phyloP scores from a whole-genome alignment of 257 asterid species.

The Striga asiatica region DNA sequence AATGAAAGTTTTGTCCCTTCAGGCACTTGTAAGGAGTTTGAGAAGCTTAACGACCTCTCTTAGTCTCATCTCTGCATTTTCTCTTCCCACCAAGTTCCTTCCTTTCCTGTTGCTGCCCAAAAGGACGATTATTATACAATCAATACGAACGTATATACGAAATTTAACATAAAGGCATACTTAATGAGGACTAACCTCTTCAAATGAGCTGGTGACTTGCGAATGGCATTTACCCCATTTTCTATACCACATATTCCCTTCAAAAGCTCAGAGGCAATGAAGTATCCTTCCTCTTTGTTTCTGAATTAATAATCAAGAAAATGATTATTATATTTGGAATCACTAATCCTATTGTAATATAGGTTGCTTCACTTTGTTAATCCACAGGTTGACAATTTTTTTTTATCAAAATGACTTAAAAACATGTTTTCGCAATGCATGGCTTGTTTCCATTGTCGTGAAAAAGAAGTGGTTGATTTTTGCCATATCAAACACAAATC shows the following conservation, averaged over 20 bases:
- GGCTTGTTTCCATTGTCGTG: no score
- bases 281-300: slow-evolving; percentile 87
- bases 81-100: slow-evolving; percentile 32
- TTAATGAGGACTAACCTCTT: slow-evolving; percentile 56
- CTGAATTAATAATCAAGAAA: slow-evolving; percentile 20
- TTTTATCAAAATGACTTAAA: no score
- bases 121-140: neutral
- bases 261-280: slow-evolving; percentile 72
- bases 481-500: neutral
- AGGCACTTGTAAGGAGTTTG: slow-evolving; percentile 28
- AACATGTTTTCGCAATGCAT: no score
- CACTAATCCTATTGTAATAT: no score
- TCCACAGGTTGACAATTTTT: no score
- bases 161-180: neutral
- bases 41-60: slow-evolving; percentile 47
- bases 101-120: slow-evolving; percentile 28
- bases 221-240: slow-evolving; percentile 42
- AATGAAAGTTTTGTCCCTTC: neutral
- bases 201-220: slow-evolving; percentile 47
- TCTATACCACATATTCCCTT: slow-evolving; percentile 42
- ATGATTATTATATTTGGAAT: neutral
- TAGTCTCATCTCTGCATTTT: slow-evolving; percentile 50
- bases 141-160: neutral
- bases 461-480: no score
- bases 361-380: no score